Evolutionary conservation across 2,329 filamentous ascomycete species (phyloP).

Genomic region (Biscogniauxia sp.): DNA sequence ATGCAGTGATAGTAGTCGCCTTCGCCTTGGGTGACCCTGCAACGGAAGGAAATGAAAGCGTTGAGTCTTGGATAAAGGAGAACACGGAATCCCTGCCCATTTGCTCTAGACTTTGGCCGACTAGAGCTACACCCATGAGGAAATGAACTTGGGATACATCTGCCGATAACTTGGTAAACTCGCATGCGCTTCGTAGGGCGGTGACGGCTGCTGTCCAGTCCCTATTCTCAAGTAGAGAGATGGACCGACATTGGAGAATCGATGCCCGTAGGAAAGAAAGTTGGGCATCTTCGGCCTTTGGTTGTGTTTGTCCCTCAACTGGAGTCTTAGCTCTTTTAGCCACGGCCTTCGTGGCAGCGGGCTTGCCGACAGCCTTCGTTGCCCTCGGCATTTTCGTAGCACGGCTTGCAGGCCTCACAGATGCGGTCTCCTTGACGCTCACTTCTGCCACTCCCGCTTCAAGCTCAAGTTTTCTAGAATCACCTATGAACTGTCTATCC

Average conservation of each 20-base stretch:
- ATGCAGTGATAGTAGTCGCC: slow-evolving; percentile 12
- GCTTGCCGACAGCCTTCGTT: slow-evolving; percentile 25
- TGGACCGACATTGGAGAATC: slow-evolving; percentile 42
- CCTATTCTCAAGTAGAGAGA: slow-evolving; percentile 46
- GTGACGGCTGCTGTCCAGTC: slow-evolving; percentile 58
- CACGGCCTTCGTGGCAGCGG: slow-evolving; percentile 27
- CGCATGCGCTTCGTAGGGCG: slow-evolving; percentile 50
- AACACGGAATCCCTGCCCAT: slow-evolving; percentile 81
- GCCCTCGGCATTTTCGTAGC: slow-evolving; percentile 19
- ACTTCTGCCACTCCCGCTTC: slow-evolving; percentile 37
- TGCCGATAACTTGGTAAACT: slow-evolving; percentile 41
- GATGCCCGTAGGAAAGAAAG: slow-evolving; percentile 38
- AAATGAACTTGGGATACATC: slow-evolving; percentile 51
- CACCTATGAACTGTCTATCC: slow-evolving; percentile 12
- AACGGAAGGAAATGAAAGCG: slow-evolving; percentile 79
- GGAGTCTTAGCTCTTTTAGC: slow-evolving; percentile 19
- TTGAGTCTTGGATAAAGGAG: slow-evolving; percentile 88
- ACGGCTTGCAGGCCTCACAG: slow-evolving; percentile 18
- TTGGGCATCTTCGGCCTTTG: slow-evolving; percentile 31
- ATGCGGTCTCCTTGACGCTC: slow-evolving; percentile 32
- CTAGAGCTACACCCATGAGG: slow-evolving; percentile 64
- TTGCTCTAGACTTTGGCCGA: slow-evolving; percentile 66
- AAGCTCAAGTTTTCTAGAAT: slow-evolving; percentile 28
- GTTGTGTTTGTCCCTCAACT: slow-evolving; percentile 10
- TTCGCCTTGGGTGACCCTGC: slow-evolving; percentile 40